Conservation (phyloP, 345 rosid genomes). For the Melaleuca alternifolia region DNA sequence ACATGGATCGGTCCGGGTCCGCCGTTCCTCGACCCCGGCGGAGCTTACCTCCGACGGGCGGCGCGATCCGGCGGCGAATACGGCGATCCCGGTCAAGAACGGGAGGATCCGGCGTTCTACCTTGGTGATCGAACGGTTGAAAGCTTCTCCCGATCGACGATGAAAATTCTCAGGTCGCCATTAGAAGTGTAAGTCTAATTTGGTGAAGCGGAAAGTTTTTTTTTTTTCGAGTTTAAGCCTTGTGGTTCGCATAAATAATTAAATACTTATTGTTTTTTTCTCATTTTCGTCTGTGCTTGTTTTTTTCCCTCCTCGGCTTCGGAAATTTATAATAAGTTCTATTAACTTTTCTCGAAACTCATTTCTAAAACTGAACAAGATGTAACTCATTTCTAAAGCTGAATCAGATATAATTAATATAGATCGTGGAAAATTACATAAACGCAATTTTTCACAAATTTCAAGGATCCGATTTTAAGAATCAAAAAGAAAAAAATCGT, state of each 20-base stretch:
- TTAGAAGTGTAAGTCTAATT: background rate
- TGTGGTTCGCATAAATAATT: background rate
- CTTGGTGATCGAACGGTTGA: background rate
- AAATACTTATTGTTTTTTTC: no score
- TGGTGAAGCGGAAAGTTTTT: background rate
- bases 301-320: no score
- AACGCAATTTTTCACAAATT: no score
- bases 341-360: no score
- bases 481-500: no score
- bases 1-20: background rate
- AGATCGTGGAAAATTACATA: no score
- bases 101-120: background rate
- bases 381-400: no score
- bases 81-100: background rate
- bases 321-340: no score
- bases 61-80: background rate
- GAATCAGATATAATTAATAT: no score
- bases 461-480: no score
- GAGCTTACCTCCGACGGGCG: background rate
- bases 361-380: no score
- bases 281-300: background rate
- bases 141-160: background rate
- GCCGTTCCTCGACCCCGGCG: background rate
- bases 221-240: background rate
- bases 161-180: background rate